Evolutionary conservation across 1,139 yeast genomes (phyloP).

Genomic region (Saccharomycopsis hybrid): DNA sequence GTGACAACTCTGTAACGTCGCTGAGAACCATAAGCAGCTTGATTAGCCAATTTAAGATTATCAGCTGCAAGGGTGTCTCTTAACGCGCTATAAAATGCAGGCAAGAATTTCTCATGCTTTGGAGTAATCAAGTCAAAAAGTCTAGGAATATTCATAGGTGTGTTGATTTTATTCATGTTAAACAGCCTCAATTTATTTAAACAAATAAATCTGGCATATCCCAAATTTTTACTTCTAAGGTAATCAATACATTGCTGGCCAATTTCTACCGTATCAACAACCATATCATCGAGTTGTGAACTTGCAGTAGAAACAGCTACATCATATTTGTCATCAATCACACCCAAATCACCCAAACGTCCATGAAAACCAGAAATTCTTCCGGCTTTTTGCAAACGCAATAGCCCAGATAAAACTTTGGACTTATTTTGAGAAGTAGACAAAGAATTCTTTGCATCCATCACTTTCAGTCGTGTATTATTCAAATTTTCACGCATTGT

Average conservation of each 20-base stretch:
- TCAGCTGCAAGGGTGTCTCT: slow-evolving; percentile 84
- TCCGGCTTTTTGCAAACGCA: slow-evolving; percentile 70
- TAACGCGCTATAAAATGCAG: slow-evolving; percentile 85
- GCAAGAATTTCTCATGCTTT: slow-evolving; percentile 58
- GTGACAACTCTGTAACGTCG: slow-evolving; percentile 86
- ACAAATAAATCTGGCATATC: slow-evolving; percentile 84
- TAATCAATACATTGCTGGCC: slow-evolving; percentile 91
- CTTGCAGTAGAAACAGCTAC: slow-evolving; percentile 94
- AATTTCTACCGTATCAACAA: slow-evolving; percentile 88
- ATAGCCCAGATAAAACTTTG: slow-evolving; percentile 64
- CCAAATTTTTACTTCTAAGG: slow-evolving; percentile 75
- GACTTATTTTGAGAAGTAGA: slow-evolving; percentile 60
- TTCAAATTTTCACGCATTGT: slow-evolving; percentile 50
- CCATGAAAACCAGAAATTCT: slow-evolving; percentile 85
- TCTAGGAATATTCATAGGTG: slow-evolving; percentile 76
- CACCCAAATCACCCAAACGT: slow-evolving; percentile 83
- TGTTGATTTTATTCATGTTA: slow-evolving; percentile 51
- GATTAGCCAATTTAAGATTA: slow-evolving; percentile 72
- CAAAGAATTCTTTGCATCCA: slow-evolving; percentile 57
- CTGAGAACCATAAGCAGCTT: slow-evolving; percentile 77
- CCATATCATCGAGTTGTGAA: slow-evolving; percentile 85
- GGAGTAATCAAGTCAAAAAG: slow-evolving; percentile 78
- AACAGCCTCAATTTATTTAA: slow-evolving; percentile 66
- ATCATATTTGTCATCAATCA: slow-evolving; percentile 81
- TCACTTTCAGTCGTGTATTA: slow-evolving; percentile 52